Percentiles rank a stretch among this genome's conserved stretches.
phyloP scores from a whole-genome alignment of 2,329 filamentous ascomycete species.

The Trichophyton verrucosum region DNA sequence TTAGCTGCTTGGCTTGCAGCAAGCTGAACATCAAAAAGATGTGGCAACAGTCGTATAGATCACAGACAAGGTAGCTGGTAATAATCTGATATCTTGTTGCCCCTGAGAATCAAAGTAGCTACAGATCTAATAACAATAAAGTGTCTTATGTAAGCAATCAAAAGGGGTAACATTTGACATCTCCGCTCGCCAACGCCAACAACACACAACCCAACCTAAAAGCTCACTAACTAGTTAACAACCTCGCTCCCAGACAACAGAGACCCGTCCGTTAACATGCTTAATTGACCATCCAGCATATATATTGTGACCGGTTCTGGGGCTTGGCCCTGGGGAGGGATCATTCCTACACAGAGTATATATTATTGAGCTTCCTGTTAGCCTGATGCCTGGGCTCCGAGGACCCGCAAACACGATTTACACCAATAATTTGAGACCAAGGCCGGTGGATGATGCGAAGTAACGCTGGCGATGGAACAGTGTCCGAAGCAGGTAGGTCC shows the following conservation, averaged over 20 bases:
- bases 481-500: not conserved
- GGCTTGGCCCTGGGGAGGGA: not conserved
- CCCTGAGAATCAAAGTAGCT: not conserved
- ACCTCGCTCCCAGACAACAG: not conserved
- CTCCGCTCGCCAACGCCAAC: not conserved
- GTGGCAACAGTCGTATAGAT: too few relatives aligned
- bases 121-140: not conserved
- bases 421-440: not conserved
- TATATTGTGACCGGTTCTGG: not conserved
- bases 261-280: not conserved
- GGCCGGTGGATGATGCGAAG: not conserved
- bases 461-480: not conserved
- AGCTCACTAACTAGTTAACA: too few relatives aligned
- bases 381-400: not conserved
- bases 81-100: not conserved
- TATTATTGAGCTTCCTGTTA: not conserved
- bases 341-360: not conserved
- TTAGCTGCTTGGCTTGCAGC: too few relatives aligned
- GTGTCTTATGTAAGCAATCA: not conserved
- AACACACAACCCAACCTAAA: not conserved
- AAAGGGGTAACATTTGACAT: not conserved
- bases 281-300: not conserved
- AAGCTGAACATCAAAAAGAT: too few relatives aligned
- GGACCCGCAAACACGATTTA: not conserved
- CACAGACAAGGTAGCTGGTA: too few relatives aligned